Evolutionary conservation across 306 rosid species (phyloP), one percentile per base, ranked within the genome.

Genomic region (Glycine tomentella): DNA sequence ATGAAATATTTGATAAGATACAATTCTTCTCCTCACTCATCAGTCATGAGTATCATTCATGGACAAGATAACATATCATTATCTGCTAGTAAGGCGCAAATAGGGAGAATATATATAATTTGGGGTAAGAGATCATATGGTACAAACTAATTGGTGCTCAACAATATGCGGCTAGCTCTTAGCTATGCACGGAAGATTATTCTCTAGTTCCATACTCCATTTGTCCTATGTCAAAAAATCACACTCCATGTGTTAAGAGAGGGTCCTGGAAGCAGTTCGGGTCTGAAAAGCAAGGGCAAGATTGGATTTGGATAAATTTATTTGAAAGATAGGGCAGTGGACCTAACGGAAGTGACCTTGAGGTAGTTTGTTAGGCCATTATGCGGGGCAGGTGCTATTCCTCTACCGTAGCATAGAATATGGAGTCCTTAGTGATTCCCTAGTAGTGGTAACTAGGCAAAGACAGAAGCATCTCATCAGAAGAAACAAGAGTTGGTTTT

Each of bases 231-330:
- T 44, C 57, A 44, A 12, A 50, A 20, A 4, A 69, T 0, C 4
- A 38, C 25, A 20, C 25, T 20, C 42, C 7, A 13, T 7, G 69
- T 59, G 33, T n/a, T n/a, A n/a, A n/a, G n/a, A n/a, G n/a, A n/a
- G 25, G 25, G 25, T 20, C 1, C 1, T 0, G 1, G 1, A 20
- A 20, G 25, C 52, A 34, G 16, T 7, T 64, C 8, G 15, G 50
- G 0, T 38, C 52, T 52, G 46, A 38, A 66, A 44, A 67, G 15
- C n/a, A 52, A 42, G 15, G 52, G 3, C 53, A 9, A 63, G 49
- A 53, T 80, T 80, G 63, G 38, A 80, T 80, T 62, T 81, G 69
- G 72, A 25, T 74, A 81, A 75, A 36, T 46, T 55, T 20, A 31
- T 46, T 53, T 56, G 71, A 66, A 66, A 66, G 9, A 40, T 49